Evolutionary conservation across 2,329 filamentous ascomycete genomes (phyloP).

Genomic region (Alternaria tenuissima): DNA sequence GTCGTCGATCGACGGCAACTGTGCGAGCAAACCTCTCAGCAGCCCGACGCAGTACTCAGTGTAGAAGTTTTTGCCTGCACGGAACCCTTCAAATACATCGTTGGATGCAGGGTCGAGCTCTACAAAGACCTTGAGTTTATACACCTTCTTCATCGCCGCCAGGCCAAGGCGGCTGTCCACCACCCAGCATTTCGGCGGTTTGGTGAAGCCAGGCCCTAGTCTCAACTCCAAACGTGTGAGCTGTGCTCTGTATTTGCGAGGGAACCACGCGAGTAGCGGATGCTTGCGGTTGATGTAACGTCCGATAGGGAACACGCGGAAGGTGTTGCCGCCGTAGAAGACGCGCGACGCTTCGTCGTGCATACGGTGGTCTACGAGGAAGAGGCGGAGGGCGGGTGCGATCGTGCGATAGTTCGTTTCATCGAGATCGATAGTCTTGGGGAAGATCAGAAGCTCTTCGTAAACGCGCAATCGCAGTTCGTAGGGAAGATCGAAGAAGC

Average conservation of each 20-base stretch:
- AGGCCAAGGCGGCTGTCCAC: constrained; percentile 72
- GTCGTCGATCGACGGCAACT: constrained; percentile 63
- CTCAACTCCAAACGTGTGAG: constrained; percentile 74
- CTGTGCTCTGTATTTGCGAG: constrained; percentile 65
- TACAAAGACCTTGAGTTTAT: constrained; percentile 71
- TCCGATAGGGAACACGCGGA: constrained; percentile 62
- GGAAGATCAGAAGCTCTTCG: constrained; percentile 57
- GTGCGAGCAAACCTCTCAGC: constrained; percentile 64
- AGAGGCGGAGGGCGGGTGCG: constrained; percentile 68
- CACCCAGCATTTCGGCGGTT: constrained; percentile 74
- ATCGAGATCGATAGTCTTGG: constrained; percentile 70
- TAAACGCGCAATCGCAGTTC: constrained; percentile 63
- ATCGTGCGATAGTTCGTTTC: constrained; percentile 70
- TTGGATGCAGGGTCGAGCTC: constrained; percentile 74
- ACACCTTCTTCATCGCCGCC: constrained; percentile 66
- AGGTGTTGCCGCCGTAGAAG: constrained; percentile 62
- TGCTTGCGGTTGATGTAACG: constrained; percentile 75
- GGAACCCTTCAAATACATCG: constrained; percentile 72
- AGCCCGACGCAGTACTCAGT: constrained; percentile 70
- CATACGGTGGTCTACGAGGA: constrained; percentile 65
- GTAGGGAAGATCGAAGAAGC: constrained; percentile 62
- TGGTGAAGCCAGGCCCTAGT: constrained; percentile 75
- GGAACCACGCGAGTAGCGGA: constrained; percentile 73
- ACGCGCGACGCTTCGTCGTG: constrained; percentile 61
- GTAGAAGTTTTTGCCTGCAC: constrained; percentile 72